Evolutionary conservation across 2,329 filamentous ascomycete species (phyloP), one percentile per base, ranked within the genome.

Genomic region (Cryphonectria carpinicola): DNA sequence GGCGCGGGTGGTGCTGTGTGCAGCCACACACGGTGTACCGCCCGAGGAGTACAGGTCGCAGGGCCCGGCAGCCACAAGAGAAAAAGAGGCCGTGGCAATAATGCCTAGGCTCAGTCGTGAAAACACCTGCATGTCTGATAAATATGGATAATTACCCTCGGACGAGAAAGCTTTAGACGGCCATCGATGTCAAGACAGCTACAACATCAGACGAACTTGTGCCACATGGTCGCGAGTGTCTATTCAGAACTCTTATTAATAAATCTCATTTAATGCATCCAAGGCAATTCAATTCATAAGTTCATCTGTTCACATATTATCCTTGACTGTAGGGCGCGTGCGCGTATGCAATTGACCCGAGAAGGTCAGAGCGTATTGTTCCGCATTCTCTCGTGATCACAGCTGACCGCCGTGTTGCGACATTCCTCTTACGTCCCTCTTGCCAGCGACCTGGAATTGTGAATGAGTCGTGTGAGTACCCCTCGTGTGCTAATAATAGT

Each of bases 1-100:
- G 22, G 88, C 87, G 4, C 89, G 86, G 70, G 89, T 91, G n/a
- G 88, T 90, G 77, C 87, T 87, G 76, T 91, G 89, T 0, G 89
- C 89, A 0, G 89, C 89, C 14, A 91, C 80, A 74, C 89, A 91
- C n/a, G 88, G 87, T 1, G 87, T 90, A 66, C 84, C 83, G 0
- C 87, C 88, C 0, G 83, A 82, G 1, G 83, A 76, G 79, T 90
- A 91, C 72, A 91, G 83, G 72, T 91, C 89, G 74, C 88, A 91
- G 11, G 89, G 88, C 17, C 83, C 88, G 54, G 87, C 87, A 25
- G 80, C 76, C 56, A 82, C 85, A 41, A 87, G 76, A 10, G 82
- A 79, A 2, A 62, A 17, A 11, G 56, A 64, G 68, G 77, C 74
- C 3, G 78, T 76, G 70, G 78, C 80, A 67, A 78, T 72, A 25